Conservation (phyloP, 768 basidiomycete genomes). For the Flagelloscypha sp. region DNA sequence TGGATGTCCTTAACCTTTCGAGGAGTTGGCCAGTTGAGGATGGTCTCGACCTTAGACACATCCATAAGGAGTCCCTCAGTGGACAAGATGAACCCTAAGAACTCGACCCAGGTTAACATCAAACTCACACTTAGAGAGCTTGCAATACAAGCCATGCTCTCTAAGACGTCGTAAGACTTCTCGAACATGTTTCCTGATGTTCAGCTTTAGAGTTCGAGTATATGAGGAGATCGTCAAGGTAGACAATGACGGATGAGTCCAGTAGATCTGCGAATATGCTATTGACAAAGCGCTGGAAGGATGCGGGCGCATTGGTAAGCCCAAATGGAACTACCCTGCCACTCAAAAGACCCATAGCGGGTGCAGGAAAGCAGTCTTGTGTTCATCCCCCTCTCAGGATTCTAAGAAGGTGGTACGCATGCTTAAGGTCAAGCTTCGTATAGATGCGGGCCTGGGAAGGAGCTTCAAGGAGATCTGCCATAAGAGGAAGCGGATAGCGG, state of each 20-base stretch:
- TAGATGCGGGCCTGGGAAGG: constrained; percentile 13
- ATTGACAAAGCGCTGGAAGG: constrained; percentile 18
- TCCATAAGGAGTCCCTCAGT: constrained; percentile 3
- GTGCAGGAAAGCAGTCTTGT: constrained; percentile 31
- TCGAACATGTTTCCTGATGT: constrained; percentile 5
- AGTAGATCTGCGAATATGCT: background rate
- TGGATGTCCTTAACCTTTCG: constrained; percentile 11
- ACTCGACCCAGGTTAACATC: too few relatives aligned
- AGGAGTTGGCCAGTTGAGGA: constrained; percentile 1
- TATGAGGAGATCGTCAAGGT: constrained; percentile 26
- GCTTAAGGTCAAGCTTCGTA: constrained; percentile 23
- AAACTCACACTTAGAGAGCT: too few relatives aligned
- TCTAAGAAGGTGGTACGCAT: constrained; percentile 25
- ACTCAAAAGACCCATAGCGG: constrained; percentile 24
- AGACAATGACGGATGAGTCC: constrained; percentile 17
- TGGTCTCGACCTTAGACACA: constrained; percentile 2
- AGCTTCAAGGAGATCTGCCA: constrained; percentile 12
- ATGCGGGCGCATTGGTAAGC: constrained; percentile 16
- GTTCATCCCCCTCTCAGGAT: constrained; percentile 25
- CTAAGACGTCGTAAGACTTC: constrained; percentile 14
- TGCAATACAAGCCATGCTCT: constrained; percentile 16
- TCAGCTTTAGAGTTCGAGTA: constrained; percentile 13
- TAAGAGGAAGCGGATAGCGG: constrained; percentile 19
- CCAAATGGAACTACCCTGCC: constrained; percentile 22
- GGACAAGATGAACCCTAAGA: background rate